A percentile compares a stretch with the other conserved stretches of the same genome.
These are phyloP conservation scores for Yamadazyma triangularis DNA, from an alignment of 1,139 yeast genomes.

Conservation along the genomic window DNA sequence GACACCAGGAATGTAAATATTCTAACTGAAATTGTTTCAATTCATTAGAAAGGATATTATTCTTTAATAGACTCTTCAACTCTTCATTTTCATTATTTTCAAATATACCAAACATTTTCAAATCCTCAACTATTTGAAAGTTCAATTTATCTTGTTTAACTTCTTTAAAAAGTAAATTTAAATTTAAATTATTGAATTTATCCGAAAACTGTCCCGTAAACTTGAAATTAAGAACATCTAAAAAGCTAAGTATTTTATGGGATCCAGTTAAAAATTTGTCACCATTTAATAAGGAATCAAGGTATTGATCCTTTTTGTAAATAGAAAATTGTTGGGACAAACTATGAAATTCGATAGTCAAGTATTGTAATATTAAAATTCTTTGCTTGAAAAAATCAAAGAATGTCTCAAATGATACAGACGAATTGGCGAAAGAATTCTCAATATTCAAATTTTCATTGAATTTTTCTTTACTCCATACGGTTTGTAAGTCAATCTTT, in stretches of 20 bases:
- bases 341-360: conserved; percentile 70
- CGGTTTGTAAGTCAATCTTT: conserved; percentile 39
- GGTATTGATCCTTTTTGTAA: conserved; percentile 51
- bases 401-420: conserved; percentile 47
- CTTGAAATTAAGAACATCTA: conserved; percentile 64
- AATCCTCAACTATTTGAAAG: neutral
- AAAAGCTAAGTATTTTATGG: conserved; percentile 60
- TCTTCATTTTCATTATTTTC: conserved; percentile 3
- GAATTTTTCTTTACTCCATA: conserved; percentile 53
- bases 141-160: conserved; percentile 11
- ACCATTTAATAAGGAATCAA: conserved; percentile 49
- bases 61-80: conserved; percentile 31
- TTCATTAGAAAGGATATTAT: conserved; percentile 39
- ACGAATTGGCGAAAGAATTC: conserved; percentile 32
- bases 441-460: conserved; percentile 26
- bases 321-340: conserved; percentile 49
- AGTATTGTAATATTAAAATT: conserved; percentile 55
- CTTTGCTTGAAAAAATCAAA: conserved; percentile 61
- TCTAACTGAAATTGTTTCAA: conserved; percentile 53
- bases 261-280: conserved; percentile 46
- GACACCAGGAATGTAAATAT: conserved; percentile 79
- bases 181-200: conserved; percentile 30
- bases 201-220: conserved; percentile 12
- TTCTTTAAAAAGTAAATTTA: conserved; percentile 23
- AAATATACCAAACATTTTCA: conserved; percentile 2